These are phyloP conservation scores for Diaporthe helianthi DNA, from an alignment of 2,329 filamentous ascomycete species.

Conservation along the genomic window DNA sequence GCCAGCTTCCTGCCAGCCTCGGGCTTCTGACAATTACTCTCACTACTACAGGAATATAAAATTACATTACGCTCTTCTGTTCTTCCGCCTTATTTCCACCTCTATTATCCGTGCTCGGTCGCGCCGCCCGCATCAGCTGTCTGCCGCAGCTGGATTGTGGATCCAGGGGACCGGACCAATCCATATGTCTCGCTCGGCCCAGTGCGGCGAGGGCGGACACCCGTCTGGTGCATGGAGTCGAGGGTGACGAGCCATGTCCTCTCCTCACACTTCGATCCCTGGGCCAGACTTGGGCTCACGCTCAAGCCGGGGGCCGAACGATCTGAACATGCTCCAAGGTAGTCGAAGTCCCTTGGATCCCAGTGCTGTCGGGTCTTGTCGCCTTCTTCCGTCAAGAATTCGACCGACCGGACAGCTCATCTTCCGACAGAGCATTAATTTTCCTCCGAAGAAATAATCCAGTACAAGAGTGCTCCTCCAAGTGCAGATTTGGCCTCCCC, in stretches of 20 bases:
- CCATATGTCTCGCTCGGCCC: neutral
- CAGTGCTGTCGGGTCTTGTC: neutral
- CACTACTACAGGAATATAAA: conserved; percentile 19
- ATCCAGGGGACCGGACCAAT: neutral
- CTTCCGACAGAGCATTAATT: conserved; percentile 7
- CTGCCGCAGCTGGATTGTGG: neutral
- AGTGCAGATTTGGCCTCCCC: conserved; percentile 11
- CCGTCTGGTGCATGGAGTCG: conserved; percentile 13
- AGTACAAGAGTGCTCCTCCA: conserved; percentile 3
- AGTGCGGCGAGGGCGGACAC: neutral
- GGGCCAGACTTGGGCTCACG: conserved; percentile 5
- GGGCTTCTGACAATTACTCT: conserved; percentile 15
- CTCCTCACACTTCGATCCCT: conserved; percentile 21
- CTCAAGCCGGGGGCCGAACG: neutral
- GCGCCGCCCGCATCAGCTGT: neutral
- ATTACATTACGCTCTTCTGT: conserved; percentile 19
- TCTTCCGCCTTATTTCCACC: neutral
- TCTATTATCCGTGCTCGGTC: conserved; percentile 14
- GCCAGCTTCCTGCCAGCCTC: conserved; percentile 2
- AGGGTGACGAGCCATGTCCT: conserved; percentile 15
- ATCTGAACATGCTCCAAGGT: neutral
- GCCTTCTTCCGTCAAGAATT: neutral
- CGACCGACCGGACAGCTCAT: neutral
- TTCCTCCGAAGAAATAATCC: conserved; percentile 16
- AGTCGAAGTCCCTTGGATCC: neutral